Conservation (phyloP, 805 yeast genomes). For the Saccharomycopsis guyanensis region DNA sequence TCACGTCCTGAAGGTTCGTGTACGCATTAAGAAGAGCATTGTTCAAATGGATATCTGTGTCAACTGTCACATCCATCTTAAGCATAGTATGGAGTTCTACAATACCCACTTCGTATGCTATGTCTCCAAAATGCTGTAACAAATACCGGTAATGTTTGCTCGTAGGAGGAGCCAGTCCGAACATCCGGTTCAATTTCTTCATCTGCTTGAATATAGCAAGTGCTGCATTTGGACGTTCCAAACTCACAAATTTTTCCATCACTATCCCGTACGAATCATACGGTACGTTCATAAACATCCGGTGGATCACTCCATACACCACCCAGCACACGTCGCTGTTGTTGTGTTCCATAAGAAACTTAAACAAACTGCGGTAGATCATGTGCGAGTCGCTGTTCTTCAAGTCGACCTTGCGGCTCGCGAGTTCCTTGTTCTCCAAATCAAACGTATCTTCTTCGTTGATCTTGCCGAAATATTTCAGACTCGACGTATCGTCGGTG, state of each 20-base stretch:
- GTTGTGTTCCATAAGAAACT: slow-evolving; percentile 33
- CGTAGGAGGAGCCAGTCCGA: slow-evolving; percentile 40
- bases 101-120: slow-evolving; percentile 55
- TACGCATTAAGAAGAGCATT: slow-evolving; percentile 59
- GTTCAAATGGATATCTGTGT: slow-evolving; percentile 46
- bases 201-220: slow-evolving; percentile 52
- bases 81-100: slow-evolving; percentile 51
- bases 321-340: slow-evolving; percentile 48
- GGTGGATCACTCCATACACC: slow-evolving; percentile 49
- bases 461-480: slow-evolving; percentile 22
- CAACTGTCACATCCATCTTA: slow-evolving; percentile 51
- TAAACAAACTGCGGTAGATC: slow-evolving; percentile 36
- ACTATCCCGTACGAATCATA: slow-evolving; percentile 49
- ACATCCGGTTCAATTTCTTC: slow-evolving; percentile 44
- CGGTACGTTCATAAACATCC: slow-evolving; percentile 45
- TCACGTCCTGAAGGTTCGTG: slow-evolving; percentile 45
- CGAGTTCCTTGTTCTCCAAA: slow-evolving; percentile 22
- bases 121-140: slow-evolving; percentile 50
- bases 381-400: slow-evolving; percentile 25
- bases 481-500: slow-evolving; percentile 16
- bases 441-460: slow-evolving; percentile 21
- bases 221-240: slow-evolving; percentile 51
- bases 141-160: slow-evolving; percentile 50
- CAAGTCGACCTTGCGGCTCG: slow-evolving; percentile 17
- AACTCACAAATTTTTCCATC: slow-evolving; percentile 45